Base-by-base conservation (phyloP, 257 asterid species). In the Solanum appendiculatum region DNA sequence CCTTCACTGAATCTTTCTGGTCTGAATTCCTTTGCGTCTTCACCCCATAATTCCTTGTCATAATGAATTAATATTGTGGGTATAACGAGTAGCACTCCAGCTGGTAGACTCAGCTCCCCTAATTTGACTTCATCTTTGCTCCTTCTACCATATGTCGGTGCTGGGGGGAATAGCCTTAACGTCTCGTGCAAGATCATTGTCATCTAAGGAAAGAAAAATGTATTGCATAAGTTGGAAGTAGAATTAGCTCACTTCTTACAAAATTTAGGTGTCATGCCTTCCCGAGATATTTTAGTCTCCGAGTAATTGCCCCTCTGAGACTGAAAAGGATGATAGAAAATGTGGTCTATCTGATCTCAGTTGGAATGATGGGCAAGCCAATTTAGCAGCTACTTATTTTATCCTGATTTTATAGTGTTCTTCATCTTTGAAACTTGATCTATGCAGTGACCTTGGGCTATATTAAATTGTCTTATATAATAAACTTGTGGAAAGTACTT, bases 1-100 rank as follows among this genome's bases (percentile, higher is more conserved):
- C 92, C 92, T 58, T 87, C 88, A 1, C 80, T 34, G 21, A 91
- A 91, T 78, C 92, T 89, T 69, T 91, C 90, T 27, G 91, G 91
- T 15, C 66, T 83, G 88, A 91, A 91, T 29, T 87, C 88, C 15
- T 87, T 87, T 27, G 90, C 91, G 66, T 91, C 90, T 12, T 89
- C 90, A 13, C 92, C 92, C 92, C 92, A 91, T 87, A 86, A 66
- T 77, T 86, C 70, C 6, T 54, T 3, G 51, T 91, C 90, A 20
- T 88, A 88, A 40, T 90, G 92, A 60, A 90, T 23, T 36, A 90
- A 27, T 84, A 89, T 75, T 13, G 86, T 14, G 5, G 92, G 92
- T 44, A 74, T 7, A 83, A 44, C 15, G 73, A 51, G 31, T 63
- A 82, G 6, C 21, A 75, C 80, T 25, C 87, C 90, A 1, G 83